Conservation (phyloP, 805 yeast species). For the Candida ovalis region DNA sequence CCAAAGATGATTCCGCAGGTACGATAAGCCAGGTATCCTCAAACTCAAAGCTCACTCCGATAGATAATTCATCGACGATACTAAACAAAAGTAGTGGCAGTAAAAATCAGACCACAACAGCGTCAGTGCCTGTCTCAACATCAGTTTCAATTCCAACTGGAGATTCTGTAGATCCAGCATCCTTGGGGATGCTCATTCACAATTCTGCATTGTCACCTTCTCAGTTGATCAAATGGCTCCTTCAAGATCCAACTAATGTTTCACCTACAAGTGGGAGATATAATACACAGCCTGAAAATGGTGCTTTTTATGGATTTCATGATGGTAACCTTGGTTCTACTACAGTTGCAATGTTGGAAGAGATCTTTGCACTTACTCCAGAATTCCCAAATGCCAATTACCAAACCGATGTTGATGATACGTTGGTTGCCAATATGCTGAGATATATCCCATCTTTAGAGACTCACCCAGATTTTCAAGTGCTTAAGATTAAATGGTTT, state of each 20-base stretch:
- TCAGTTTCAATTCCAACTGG: too few relatives aligned
- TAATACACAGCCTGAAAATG: slow-evolving; percentile 9
- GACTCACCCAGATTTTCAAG: slow-evolving; percentile 19
- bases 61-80: not conserved
- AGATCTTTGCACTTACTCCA: slow-evolving; percentile 22
- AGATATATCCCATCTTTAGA: slow-evolving; percentile 17
- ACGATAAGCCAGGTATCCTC: not conserved
- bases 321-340: slow-evolving; percentile 19
- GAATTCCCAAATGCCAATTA: slow-evolving; percentile 21
- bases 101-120: too few relatives aligned
- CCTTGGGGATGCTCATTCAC: not conserved
- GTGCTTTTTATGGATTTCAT: slow-evolving; percentile 18
- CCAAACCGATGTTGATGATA: slow-evolving; percentile 19
- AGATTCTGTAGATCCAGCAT: not conserved
- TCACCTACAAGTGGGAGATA: slow-evolving; percentile 11
- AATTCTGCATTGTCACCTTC: slow-evolving; percentile 11
- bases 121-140: too few relatives aligned
- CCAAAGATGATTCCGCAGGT: not conserved
- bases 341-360: slow-evolving; percentile 19
- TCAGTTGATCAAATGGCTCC: slow-evolving; percentile 18
- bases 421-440: slow-evolving; percentile 13
- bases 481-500: slow-evolving; percentile 17
- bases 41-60: not conserved
- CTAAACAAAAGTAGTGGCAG: too few relatives aligned
- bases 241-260: slow-evolving; percentile 11